These are phyloP conservation scores for Pestalotiopsis sp. DNA, from an alignment of 2,329 filamentous ascomycete genomes.

Conservation along the genomic window DNA sequence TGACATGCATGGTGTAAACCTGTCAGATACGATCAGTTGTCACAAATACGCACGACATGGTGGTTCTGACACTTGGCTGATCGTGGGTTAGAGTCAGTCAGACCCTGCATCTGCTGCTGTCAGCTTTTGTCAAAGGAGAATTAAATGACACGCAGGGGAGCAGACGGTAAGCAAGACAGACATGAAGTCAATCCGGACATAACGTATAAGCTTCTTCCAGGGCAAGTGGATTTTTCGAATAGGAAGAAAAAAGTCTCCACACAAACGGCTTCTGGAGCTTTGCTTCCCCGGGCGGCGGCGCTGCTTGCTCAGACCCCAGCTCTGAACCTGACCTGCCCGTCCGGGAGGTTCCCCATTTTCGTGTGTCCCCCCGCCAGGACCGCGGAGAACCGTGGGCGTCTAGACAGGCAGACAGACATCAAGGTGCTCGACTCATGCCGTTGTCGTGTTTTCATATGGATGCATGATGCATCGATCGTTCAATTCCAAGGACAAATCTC, in stretches of 20 bases:
- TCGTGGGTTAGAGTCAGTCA: neutral
- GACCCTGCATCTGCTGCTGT: neutral
- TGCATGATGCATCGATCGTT: too few relatives aligned
- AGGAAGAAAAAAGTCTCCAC: too few relatives aligned
- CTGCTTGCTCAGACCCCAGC: too few relatives aligned
- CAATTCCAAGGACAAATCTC: neutral
- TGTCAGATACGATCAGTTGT: too few relatives aligned
- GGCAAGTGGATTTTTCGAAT: too few relatives aligned
- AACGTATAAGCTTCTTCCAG: too few relatives aligned
- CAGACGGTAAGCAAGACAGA: neutral
- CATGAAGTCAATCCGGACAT: neutral
- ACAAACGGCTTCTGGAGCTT: too few relatives aligned
- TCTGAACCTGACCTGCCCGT: neutral
- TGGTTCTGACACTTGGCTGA: neutral
- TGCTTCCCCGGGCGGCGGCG: too few relatives aligned
- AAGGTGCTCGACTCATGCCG: neutral
- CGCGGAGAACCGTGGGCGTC: neutral
- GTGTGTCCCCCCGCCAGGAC: neutral
- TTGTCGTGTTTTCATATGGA: too few relatives aligned
- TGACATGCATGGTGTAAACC: neutral
- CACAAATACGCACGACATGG: too few relatives aligned
- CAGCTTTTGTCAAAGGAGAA: neutral
- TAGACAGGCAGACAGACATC: neutral
- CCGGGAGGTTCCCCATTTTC: neutral
- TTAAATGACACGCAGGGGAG: neutral